phyloP scores from a whole-genome alignment of 2,329 filamentous ascomycete genomes.

The Fusarium tanahbumbuense region DNA sequence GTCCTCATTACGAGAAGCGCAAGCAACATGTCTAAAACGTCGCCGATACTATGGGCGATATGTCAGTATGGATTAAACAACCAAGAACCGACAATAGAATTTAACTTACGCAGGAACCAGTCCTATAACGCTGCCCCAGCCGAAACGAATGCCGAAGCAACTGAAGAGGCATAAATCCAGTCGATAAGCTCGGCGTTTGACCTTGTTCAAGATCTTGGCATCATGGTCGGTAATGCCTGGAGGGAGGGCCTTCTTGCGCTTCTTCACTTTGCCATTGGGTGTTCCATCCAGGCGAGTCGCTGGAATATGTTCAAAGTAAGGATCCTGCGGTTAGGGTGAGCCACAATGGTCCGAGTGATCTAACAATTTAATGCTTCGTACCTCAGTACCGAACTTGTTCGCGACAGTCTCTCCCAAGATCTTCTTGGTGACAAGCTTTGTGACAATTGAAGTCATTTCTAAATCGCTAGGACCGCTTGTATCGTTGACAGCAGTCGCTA shows the following conservation, averaged over 20 bases:
- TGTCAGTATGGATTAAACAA: constrained; percentile 35
- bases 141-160: constrained; percentile 83
- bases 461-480: constrained; percentile 1
- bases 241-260: constrained; percentile 85
- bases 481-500: background rate
- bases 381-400: constrained; percentile 70
- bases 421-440: constrained; percentile 67
- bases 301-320: constrained; percentile 86
- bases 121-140: constrained; percentile 89
- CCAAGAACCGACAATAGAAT: background rate
- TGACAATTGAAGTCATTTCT: constrained; percentile 63
- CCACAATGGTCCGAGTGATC: background rate
- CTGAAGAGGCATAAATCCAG: constrained; percentile 88
- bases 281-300: constrained; percentile 76
- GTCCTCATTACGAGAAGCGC: constrained; percentile 79
- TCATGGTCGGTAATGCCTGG: constrained; percentile 87
- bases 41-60: constrained; percentile 69
- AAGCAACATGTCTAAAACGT: constrained; percentile 78
- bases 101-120: constrained; percentile 79
- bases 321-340: constrained; percentile 70
- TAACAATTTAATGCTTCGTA: constrained; percentile 45
- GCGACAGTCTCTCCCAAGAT: constrained; percentile 66
- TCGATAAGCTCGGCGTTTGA: constrained; percentile 85
- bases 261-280: constrained; percentile 79
- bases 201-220: constrained; percentile 82